Base-by-base conservation (phyloP, 2,329 filamentous ascomycete species). In the Diaporthe ilicicola region DNA sequence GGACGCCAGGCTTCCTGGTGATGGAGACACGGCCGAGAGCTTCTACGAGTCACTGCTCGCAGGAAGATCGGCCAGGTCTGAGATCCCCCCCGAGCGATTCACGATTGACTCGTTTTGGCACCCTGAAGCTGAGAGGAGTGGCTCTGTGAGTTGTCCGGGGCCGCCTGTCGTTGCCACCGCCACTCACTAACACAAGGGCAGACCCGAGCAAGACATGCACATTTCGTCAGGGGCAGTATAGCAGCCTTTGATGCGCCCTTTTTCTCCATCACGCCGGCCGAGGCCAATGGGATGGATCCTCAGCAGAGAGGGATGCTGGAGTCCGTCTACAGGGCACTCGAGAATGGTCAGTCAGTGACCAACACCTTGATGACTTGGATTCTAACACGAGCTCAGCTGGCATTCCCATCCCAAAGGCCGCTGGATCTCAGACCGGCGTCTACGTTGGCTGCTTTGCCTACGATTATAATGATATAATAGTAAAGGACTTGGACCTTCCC, bases 41-140 rank as follows among this genome's bases (percentile, higher is more conserved):
- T 78, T 79, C 70, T 79, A 77, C 46, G 67, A 77, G n/a, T 71
- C 78, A 29, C 70, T 79, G 17, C 72, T 78, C 8, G 76, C 75
- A 17, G 76, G 77, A 37, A 75, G 76, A 51, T 77, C 76, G 12
- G 78, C 76, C 2, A 72, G 75, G 48, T 76, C 73, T 9, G 74
- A 76, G 32, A 72, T 79, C 3, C 77, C 78, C 1, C 54, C 55
- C 15, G 77, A 79, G 17, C 73, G 78, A 65, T 80, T 77, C 72
- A 76, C 79, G 22, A 73, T 74, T 32, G 75, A 78, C 17, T 76
- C 77, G 0, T 79, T 79, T 62, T 80, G 75, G 74, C 77, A 80
- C 37, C 77, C 76, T 0, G 73, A 79, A 32, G 72, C 74, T 24
- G 68, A 76, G 24, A 76, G 76, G 64, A 75, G 73, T 50, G 78